Evolutionary conservation across 768 basidiomycete species (phyloP).

Genomic region (Mrakia gelida): DNA sequence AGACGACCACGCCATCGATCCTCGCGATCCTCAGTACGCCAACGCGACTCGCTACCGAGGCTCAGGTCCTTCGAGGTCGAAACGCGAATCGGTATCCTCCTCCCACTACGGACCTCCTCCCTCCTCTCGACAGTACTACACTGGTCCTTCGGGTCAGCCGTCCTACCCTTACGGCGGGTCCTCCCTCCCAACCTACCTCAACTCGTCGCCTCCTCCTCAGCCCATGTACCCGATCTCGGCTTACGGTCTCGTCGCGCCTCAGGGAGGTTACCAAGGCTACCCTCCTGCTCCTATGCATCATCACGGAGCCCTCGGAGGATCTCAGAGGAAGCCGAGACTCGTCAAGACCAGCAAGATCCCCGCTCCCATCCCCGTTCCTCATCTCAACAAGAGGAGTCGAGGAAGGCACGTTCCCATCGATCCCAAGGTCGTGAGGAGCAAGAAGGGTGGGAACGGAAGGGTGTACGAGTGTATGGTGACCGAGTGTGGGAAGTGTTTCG

Average conservation of each 20-base stretch:
- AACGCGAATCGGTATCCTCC: not conserved
- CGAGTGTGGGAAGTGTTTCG: conserved; percentile 83
- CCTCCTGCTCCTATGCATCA: not conserved
- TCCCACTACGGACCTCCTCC: not conserved
- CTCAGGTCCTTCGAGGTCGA: not conserved
- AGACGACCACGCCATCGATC: conserved; percentile 9
- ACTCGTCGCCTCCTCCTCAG: conserved; percentile 10
- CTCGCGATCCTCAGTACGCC: not conserved
- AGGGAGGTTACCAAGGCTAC: conserved; percentile 5
- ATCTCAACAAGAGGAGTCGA: conserved; percentile 73
- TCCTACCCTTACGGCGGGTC: not conserved
- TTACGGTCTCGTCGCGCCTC: conserved; percentile 13
- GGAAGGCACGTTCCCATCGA: conserved; percentile 64
- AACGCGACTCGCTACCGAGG: conserved; percentile 3
- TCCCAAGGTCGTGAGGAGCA: conserved; percentile 20
- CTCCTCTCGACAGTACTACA: not conserved
- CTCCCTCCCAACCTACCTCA: conserved; percentile 7
- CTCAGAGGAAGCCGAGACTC: conserved; percentile 7
- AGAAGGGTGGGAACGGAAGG: conserved; percentile 41
- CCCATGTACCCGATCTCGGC: not conserved
- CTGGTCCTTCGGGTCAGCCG: not conserved
- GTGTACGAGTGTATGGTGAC: conserved; percentile 70
- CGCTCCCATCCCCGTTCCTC: conserved; percentile 64
- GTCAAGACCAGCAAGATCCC: conserved; percentile 30
- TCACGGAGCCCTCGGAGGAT: not conserved